Conservation (phyloP, 148 eudicot species). For the Silene latifolia region DNA sequence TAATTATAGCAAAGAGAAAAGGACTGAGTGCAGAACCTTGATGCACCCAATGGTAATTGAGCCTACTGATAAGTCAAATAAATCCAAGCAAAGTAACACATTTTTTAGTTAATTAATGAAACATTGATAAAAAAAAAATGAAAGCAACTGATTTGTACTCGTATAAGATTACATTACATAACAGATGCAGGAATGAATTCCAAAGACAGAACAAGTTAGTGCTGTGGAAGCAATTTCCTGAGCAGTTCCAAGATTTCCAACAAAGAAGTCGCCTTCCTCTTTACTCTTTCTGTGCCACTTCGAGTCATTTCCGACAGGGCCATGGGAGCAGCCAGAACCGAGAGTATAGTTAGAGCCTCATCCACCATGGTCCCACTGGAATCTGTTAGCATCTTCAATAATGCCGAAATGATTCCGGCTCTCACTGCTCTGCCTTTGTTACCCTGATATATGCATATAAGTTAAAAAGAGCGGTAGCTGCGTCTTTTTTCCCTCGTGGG, state of each 20-base stretch:
- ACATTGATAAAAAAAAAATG: neutral
- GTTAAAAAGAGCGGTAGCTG: slow-evolving; percentile 84
- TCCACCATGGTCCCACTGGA: slow-evolving; percentile 62
- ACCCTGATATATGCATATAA: slow-evolving; percentile 83
- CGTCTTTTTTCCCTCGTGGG: slow-evolving; percentile 82
- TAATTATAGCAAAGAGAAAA: too few species aligned
- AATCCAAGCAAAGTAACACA: too few species aligned
- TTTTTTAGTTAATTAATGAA: neutral
- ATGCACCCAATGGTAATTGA: too few species aligned
- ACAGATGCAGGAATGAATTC: slow-evolving; percentile 15
- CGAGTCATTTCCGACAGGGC: slow-evolving; percentile 57
- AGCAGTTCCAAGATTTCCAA: slow-evolving; percentile 83
- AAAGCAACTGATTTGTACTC: slow-evolving; percentile 8
- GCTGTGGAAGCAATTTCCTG: slow-evolving; percentile 43
- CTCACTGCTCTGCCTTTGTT: slow-evolving; percentile 84
- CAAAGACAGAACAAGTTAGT: slow-evolving; percentile 8
- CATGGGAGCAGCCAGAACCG: slow-evolving; percentile 64
- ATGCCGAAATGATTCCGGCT: slow-evolving; percentile 67
- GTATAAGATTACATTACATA: slow-evolving; percentile 24
- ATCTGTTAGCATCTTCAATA: slow-evolving; percentile 68
- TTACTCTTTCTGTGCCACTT: slow-evolving; percentile 78
- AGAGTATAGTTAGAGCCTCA: slow-evolving; percentile 79
- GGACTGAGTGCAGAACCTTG: too few species aligned
- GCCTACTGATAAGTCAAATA: too few species aligned
- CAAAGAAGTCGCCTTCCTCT: slow-evolving; percentile 79